Evolutionary conservation across 805 yeast species (phyloP), one percentile per base, ranked within the genome.

Genomic region (Jamesozyma piceae): DNA sequence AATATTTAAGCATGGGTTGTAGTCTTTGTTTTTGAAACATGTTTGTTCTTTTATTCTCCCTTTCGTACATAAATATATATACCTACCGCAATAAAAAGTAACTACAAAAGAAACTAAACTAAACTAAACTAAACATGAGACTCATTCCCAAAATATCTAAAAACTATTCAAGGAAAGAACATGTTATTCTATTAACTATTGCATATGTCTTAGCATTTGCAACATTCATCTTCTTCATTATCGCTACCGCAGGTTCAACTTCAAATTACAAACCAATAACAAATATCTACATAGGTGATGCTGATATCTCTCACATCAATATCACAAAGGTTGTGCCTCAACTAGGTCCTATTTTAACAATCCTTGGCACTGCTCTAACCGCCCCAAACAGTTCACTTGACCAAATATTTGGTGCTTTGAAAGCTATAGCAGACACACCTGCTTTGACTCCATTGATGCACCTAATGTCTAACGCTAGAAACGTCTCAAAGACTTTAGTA

Each of bases 321-420:
- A 63, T 61, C 18, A 51, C 63, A 27, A 62, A 62, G 44, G 59
- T 61, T 38, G 34, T 62, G 19, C 66, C 66, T 21, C 51, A 53
- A 33, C 42, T 59, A 14, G 54, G 49, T 21, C 64, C 66, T 15
- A 45, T 60, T 27, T 44, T 62, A 36, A 46, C 52, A 5, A 50
- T 61, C 17, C 39, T 62, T 13, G 62, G 63, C 20, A 52, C 59
- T 9, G 58, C 63, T 37, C 41, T 62, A 35, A 51, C 55, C 28
- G 56, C 60, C 17, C 54, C 57, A 38, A 54, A 53, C 36, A 43
- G 41, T 26, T 47, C 59, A 15, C 34, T 54, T 19, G 55, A 50
- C 14, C 33, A 39, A 5, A 49, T 58, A 9, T 55, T 58, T 37
- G 52, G 44, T 13, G 55, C 58, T 10, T 43, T 62, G 41, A 51